Conservation (phyloP, 192 early-diverging fungal genomes). For the Backusella morwellensis region DNA sequence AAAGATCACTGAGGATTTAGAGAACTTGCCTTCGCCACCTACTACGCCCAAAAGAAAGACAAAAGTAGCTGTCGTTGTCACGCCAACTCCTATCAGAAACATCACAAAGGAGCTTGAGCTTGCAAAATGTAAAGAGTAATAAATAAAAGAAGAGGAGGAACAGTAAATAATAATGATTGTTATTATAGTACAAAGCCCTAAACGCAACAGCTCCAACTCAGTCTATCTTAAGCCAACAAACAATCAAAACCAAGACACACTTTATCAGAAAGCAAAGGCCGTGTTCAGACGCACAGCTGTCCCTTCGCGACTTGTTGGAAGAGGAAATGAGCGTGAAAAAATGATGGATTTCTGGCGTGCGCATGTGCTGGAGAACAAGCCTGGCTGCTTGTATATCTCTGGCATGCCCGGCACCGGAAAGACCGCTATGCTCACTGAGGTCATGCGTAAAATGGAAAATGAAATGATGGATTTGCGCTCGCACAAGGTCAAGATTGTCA, state of each 20-base stretch:
- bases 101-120: conserved; percentile 17
- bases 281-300: conserved; percentile 60
- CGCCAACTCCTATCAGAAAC: conserved; percentile 11
- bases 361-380: conserved; percentile 45
- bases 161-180: not conserved
- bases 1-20: conserved; percentile 10
- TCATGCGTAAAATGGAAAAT: conserved; percentile 42
- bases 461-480: conserved; percentile 31
- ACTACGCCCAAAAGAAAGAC: conserved; percentile 7
- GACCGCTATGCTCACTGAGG: conserved; percentile 76
- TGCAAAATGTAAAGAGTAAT: not conserved
- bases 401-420: conserved; percentile 96
- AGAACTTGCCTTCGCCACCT: conserved; percentile 13
- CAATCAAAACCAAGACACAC: not conserved
- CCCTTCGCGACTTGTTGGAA: conserved; percentile 64
- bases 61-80: not conserved
- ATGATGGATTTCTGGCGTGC: conserved; percentile 52
- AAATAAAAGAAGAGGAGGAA: not conserved
- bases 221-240: not conserved
- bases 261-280: conserved; percentile 18
- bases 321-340: conserved; percentile 50
- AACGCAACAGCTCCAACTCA: not conserved
- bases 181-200: not conserved
- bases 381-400: conserved; percentile 81
- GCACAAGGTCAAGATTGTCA: conserved; percentile 54